Evolutionary conservation across 495 filamentous ascomycete species (phyloP).

Genomic region (Terfezia boudieri): DNA sequence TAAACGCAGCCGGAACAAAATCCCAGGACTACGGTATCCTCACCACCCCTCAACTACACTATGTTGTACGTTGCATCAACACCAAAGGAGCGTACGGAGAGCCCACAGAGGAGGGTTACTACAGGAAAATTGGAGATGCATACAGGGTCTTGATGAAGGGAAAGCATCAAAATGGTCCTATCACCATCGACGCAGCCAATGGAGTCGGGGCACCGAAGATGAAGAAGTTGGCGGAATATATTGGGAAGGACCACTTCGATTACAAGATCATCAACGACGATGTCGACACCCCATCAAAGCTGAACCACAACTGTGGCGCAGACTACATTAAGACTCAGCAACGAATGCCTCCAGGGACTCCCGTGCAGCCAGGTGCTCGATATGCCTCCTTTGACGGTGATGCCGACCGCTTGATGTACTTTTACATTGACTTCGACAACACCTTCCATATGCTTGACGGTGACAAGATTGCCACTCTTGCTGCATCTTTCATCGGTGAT

Average conservation of each 20-base stretch:
- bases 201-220: slow-evolving; percentile 91
- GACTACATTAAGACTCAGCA: slow-evolving; percentile 96
- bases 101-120: slow-evolving; percentile 75
- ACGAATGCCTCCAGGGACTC: slow-evolving; percentile 63
- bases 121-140: slow-evolving; percentile 64
- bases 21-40: slow-evolving; percentile 63
- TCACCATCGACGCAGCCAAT: slow-evolving; percentile 91
- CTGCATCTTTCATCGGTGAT: slow-evolving; percentile 81
- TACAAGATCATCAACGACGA: slow-evolving; percentile 82
- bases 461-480: slow-evolving; percentile 87
- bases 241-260: slow-evolving; percentile 46
- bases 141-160: slow-evolving; percentile 62
- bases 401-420: slow-evolving; percentile 88
- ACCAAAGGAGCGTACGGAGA: slow-evolving; percentile 78
- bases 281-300: slow-evolving; percentile 60
- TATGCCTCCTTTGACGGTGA: slow-evolving; percentile 86
- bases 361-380: slow-evolving; percentile 50
- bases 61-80: slow-evolving; percentile 84
- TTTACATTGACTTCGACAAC: slow-evolving; percentile 62
- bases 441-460: slow-evolving; percentile 82
- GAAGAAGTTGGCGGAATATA: slow-evolving; percentile 60
- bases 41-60: slow-evolving; percentile 92
- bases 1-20: slow-evolving; percentile 50
- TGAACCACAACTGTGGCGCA: slow-evolving; percentile 86
- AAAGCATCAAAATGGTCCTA: slow-evolving; percentile 37